These are phyloP conservation scores for Cucumis melo DNA, from an alignment of 306 rosid genomes.

Conservation along the genomic window DNA sequence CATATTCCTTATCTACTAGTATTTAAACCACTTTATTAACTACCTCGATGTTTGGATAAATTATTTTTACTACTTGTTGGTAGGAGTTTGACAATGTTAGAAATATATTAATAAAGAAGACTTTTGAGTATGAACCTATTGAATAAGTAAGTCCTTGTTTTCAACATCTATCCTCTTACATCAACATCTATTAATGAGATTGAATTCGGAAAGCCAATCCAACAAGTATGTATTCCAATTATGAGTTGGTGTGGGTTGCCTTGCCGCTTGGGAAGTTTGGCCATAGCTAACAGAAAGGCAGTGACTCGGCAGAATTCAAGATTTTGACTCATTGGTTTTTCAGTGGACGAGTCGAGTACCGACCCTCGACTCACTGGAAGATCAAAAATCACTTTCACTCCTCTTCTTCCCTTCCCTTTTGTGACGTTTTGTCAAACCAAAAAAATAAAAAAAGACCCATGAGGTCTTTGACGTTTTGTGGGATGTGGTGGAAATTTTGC, in stretches of 20 bases:
- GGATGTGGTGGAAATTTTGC: constrained; percentile 27
- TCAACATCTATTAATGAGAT: not conserved
- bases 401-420: not conserved
- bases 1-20: no score
- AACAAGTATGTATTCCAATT: not conserved
- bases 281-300: not conserved
- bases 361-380: not conserved
- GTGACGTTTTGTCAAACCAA: constrained; percentile 37
- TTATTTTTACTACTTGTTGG: no score
- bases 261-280: not conserved
- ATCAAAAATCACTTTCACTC: not conserved
- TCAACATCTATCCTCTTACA: not conserved
- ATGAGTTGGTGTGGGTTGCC: not conserved
- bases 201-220: not conserved
- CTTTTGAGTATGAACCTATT: no score
- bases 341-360: not conserved
- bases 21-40: no score
- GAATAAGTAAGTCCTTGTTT: no score
- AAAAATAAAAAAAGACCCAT: constrained; percentile 4
- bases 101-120: no score
- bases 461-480: constrained; percentile 41
- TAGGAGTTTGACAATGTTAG: no score
- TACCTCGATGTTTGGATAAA: no score
- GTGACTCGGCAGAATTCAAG: not conserved
- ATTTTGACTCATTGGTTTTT: not conserved